Evolutionary conservation across 164 flowering plant genomes (phyloP).

Genomic region (Nelumbo lutea): DNA sequence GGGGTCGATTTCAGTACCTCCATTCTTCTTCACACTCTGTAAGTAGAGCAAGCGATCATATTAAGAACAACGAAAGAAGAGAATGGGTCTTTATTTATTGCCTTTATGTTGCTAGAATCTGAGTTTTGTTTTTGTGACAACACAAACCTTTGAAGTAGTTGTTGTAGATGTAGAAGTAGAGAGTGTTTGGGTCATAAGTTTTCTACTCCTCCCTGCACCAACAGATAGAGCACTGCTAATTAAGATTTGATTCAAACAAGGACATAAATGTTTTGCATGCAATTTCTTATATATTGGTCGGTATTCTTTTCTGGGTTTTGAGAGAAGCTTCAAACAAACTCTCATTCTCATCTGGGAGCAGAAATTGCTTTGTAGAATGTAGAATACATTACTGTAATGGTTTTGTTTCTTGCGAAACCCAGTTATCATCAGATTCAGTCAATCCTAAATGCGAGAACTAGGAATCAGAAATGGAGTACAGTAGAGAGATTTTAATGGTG

Average conservation of each 20-base stretch:
- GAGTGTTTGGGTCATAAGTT: constrained; percentile 25
- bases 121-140: neutral
- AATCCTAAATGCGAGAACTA: neutral
- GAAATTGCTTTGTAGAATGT: constrained; percentile 15
- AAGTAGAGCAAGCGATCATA: neutral
- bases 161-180: constrained; percentile 18
- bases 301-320: neutral
- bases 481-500: constrained; percentile 39
- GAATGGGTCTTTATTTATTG: neutral
- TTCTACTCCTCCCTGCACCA: constrained; percentile 51
- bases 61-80: neutral
- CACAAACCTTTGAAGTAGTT: constrained; percentile 39
- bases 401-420: constrained; percentile 4
- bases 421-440: constrained; percentile 3
- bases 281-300: neutral
- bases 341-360: constrained; percentile 2
- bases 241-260: neutral
- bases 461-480: neutral
- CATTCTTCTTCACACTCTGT: constrained; percentile 24
- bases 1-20: constrained; percentile 13
- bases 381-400: constrained; percentile 13
- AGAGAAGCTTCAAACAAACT: neutral
- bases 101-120: neutral
- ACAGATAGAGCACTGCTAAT: constrained; percentile 13
- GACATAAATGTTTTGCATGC: neutral